phyloP scores from a whole-genome alignment of 495 filamentous ascomycete species.

The Penicillium salamii region DNA sequence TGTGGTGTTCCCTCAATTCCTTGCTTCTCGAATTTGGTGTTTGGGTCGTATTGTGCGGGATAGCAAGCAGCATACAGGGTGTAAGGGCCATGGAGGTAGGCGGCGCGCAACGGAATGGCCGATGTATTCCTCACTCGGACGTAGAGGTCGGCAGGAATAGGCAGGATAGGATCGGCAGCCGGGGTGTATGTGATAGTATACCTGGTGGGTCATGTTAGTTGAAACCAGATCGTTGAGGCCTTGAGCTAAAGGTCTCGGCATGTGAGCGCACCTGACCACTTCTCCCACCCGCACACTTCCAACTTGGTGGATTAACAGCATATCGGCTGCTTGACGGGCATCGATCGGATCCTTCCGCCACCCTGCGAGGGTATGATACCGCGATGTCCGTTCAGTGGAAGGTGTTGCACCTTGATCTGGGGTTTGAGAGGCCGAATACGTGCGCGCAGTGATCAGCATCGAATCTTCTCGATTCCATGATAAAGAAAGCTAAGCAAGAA shows the following conservation, averaged over 20 bases:
- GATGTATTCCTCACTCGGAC: slow-evolving; percentile 91
- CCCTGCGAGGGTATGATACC: slow-evolving; percentile 37
- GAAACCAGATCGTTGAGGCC: not conserved
- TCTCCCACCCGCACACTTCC: slow-evolving; percentile 92
- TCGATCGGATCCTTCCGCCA: slow-evolving; percentile 32
- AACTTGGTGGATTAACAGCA: slow-evolving; percentile 86
- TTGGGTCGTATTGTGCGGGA: slow-evolving; percentile 74
- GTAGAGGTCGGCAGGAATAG: slow-evolving; percentile 71
- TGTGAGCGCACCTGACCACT: slow-evolving; percentile 62
- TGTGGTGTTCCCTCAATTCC: slow-evolving; percentile 67
- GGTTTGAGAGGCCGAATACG: slow-evolving; percentile 46
- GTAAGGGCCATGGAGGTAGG: slow-evolving; percentile 95
- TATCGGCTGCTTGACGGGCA: slow-evolving; percentile 38
- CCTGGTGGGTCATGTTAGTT: slow-evolving; percentile 28
- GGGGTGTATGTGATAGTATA: slow-evolving; percentile 95
- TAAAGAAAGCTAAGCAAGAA: not conserved
- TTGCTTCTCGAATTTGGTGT: slow-evolving; percentile 62
- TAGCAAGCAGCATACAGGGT: slow-evolving; percentile 83
- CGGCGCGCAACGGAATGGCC: slow-evolving; percentile 83
- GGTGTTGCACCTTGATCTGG: slow-evolving; percentile 30
- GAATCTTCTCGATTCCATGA: slow-evolving; percentile 25
- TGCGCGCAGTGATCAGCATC: slow-evolving; percentile 51
- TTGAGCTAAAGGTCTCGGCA: slow-evolving; percentile 4
- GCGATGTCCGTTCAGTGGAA: slow-evolving; percentile 18
- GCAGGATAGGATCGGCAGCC: slow-evolving; percentile 80